Evolutionary conservation across 805 yeast species (phyloP), one percentile per base, ranked within the genome.

Genomic region (Saccharomycopsis olivae): DNA sequence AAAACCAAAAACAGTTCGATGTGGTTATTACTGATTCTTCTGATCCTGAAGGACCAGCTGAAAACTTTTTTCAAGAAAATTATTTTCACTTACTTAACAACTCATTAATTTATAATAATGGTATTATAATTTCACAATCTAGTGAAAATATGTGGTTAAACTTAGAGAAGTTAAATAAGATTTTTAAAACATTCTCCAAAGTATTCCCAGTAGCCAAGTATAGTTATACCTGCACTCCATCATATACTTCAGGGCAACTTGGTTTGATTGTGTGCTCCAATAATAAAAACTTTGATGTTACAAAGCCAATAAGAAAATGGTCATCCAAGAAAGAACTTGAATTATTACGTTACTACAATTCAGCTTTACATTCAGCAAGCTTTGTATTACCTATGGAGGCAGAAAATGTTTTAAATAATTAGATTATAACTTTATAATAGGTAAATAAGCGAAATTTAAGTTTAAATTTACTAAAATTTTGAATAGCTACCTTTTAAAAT

Each of bases 41-140:
- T 2, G 96, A 87, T 58, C 96, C 96, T 1, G 96, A 87, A 51
- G 96, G 92, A 2, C 96, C 96, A 4, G 96, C 96, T 1, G 94
- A 78, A 52, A 82, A 82, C 15, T 82, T 87, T 51, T 87, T 87
- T 64, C 84, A 85, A 57, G 68, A 69, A 45, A 73, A 70, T 41
- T 87, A 87, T 62, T 87, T 86, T 60, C 65, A 74, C 52, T 62
- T 87, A 40, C 62, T 88, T 42, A 53, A 64, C 46, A 68, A 70
- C 43, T 82, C 92, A 3, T 67, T 87, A 40, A 71, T 70, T 33
- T 65, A 66, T 2, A 64, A 75, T 46, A 78, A 79, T 20, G 78
- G 78, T 25, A 75, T 86, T 28, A 80, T 86, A 35, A 80, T 87
- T 34, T 80, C 86, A 69, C 95, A 86, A 57, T 73, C 83, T 18